Base-by-base conservation (phyloP, 805 yeast species). In the Metschnikowia baotianmanensis region DNA sequence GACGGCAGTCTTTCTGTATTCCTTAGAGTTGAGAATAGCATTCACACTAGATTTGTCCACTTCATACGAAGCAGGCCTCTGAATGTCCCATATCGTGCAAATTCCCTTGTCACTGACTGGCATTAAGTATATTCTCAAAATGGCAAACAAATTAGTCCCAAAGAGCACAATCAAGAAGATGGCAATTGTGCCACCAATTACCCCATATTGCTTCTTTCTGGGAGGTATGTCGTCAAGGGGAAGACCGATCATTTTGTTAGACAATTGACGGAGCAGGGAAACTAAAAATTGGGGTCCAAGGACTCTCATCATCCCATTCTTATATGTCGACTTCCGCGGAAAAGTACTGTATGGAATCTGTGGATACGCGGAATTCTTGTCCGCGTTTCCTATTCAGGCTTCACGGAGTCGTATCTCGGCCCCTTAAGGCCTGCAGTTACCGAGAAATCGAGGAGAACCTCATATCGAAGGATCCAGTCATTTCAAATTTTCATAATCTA, bases 11-110 rank as follows among this genome's bases (percentile, higher is more conserved):
- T 31, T 27, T 10, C 47, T 31, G 40, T 26, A 51, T 6, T 38
- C 29, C 18, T 35, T 36, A 31, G 46, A 48, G 25, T 38, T 18
- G 23, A 51, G 41, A 29, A 51, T 51, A 7, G 16, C 19, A 28
- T 42, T 20, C 5, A 58, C 71, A 5, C 67, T 56, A 3, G 66
- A 53, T 42, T 64, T 61, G 45, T 67, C 66, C 3, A 39, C 35
- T 36, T 30, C 32, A 36, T 39, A 57, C 12, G 56, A 47, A 9
- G 34, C 42, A 2, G 72, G 72, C 26, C 66, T 46, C 25, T 42
- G 33, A 15, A 45, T 34, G 16, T 40, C 48, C 46, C 45, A 43
- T 13, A 43, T 42, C 13, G 48, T 47, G 31, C 55, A 51, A 15
- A 49, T 38, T 3, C 45, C 48, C n/a, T 36, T 42, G 40, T 43